Percentiles rank a stretch among this genome's conserved stretches.
phyloP scores from a whole-genome alignment of 805 yeast genomes.

The Candida pseudofarinosa region DNA sequence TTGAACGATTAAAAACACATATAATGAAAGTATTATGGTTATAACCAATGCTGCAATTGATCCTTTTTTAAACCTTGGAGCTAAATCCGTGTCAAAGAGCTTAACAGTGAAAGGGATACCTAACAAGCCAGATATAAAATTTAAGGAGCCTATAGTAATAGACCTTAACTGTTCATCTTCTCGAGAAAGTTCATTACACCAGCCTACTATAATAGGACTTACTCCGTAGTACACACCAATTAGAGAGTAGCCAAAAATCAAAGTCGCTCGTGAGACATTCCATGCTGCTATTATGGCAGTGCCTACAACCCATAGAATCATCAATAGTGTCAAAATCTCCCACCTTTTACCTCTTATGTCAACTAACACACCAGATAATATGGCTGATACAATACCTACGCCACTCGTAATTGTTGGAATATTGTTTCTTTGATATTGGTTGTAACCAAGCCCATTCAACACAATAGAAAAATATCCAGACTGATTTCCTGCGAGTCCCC shows the following conservation, averaged over 20 bases:
- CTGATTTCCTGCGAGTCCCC: conserved; percentile 47
- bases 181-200: conserved; percentile 5
- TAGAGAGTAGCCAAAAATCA: conserved; percentile 2
- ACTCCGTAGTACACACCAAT: conserved; percentile 5
- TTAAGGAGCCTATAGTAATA: conserved; percentile 4
- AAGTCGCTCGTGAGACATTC: conserved; percentile 4
- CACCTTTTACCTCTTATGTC: conserved; percentile 4
- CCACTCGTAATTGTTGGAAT: conserved; percentile 4
- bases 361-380: conserved; percentile 2
- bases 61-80: conserved; percentile 5
- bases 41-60: not conserved
- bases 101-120: not conserved
- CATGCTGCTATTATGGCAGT: conserved; percentile 1
- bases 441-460: conserved; percentile 3
- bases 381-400: conserved; percentile 2
- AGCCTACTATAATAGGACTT: conserved; percentile 4
- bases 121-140: not conserved
- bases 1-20: not conserved
- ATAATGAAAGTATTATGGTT: not conserved
- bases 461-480: conserved; percentile 34
- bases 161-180: conserved; percentile 6
- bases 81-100: conserved; percentile 3
- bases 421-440: conserved; percentile 3
- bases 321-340: not conserved
- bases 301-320: conserved; percentile 3